These are phyloP conservation scores for Berkeleyomyces basicola DNA, from an alignment of 2,329 filamentous ascomycete species.

Conservation along the genomic window DNA sequence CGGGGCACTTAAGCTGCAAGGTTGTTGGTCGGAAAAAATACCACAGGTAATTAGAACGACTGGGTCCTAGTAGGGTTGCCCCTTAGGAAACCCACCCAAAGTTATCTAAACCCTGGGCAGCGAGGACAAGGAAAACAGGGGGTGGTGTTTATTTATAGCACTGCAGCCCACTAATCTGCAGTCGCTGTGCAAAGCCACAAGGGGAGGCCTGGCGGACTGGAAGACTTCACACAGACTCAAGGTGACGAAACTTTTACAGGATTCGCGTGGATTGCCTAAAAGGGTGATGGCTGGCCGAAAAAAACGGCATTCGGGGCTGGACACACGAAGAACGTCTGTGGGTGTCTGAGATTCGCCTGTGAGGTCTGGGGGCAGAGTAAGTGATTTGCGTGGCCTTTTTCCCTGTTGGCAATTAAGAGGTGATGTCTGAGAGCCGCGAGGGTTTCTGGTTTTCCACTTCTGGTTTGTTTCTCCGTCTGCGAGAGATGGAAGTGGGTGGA, in stretches of 20 bases:
- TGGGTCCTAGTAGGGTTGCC: not conserved
- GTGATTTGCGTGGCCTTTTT: not conserved
- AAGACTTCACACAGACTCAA: not conserved
- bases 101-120: not conserved
- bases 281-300: not conserved
- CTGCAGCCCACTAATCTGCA: not conserved
- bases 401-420: not conserved
- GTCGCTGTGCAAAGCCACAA: too few species aligned
- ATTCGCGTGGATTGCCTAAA: not conserved
- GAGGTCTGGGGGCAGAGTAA: not conserved
- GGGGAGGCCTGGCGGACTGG: not conserved
- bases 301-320: not conserved
- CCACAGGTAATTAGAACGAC: not conserved
- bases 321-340: not conserved
- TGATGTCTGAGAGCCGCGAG: not conserved
- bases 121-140: not conserved
- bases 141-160: not conserved
- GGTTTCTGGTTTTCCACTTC: not conserved
- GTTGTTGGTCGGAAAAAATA: not conserved
- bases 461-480: not conserved
- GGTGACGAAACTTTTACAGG: not conserved
- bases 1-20: not conserved
- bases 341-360: not conserved
- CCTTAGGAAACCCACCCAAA: not conserved
- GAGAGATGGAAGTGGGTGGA: too few species aligned